Base-by-base conservation (phyloP, 306 rosid species). In the Abrus pulchellus region DNA sequence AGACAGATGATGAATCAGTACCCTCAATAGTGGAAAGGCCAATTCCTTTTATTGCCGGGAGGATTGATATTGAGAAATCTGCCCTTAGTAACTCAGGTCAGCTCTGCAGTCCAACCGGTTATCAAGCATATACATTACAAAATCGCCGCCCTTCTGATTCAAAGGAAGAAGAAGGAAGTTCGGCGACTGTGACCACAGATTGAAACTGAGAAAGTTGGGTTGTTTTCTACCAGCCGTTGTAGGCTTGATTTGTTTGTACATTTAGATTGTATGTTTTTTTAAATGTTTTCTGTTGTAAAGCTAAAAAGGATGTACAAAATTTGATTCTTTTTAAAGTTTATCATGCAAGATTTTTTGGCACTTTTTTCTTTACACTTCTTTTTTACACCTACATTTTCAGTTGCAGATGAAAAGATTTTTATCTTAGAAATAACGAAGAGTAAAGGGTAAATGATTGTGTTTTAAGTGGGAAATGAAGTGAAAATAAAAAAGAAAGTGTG, bases 11-110 rank as follows among this genome's bases (percentile, higher is more conserved):
- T 30, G 68, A 89, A 54, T 80, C 88, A 2, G 89, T 95, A n/a
- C 98, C 99, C 0, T 84, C 97, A 0, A 85, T 93, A 27, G 86
- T 94, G 0, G 98, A 90, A 66, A 79, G 99, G 40, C 98, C 96
- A 33, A 88, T 95, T 32, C 87, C 99, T 62, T 83, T 91, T 1
- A 96, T 90, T 55, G 83, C 99, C 7, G 90, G 88, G 48, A 80
- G 91, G 63, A 62, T 83, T 76, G 97, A 93, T 75, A 95, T 95
- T 30, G 94, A 88, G 83, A 88, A 89, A 79, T 90, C 94, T 28
- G 84, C 80, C 0, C 83, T 90, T 32, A 90, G 89, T 41, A 79
- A 91, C 78, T 95, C 96, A 0, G 83, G 85, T 54, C 89, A 84
- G 81, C 88, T 86, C 20, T 84, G 89, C 52, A 83, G 93, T 75